Conservation (phyloP, 176 grass and related monocot genomes). For the Carex pumila region DNA sequence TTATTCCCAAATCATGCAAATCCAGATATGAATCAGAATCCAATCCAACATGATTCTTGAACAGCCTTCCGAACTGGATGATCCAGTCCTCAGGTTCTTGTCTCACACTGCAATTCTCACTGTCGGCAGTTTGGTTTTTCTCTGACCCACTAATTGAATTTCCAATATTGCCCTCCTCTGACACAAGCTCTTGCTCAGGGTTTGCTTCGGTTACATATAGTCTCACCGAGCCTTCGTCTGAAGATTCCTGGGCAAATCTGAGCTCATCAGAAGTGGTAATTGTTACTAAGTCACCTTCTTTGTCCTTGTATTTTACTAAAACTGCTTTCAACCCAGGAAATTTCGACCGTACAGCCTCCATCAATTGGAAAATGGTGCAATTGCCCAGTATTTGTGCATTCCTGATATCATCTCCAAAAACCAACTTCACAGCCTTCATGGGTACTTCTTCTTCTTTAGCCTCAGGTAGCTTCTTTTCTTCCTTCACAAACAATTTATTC, state of each 20-base stretch:
- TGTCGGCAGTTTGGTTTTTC: constrained; percentile 24
- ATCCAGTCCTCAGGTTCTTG: constrained; percentile 56
- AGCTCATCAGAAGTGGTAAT: constrained; percentile 61
- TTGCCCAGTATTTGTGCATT: constrained; percentile 43
- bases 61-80: constrained; percentile 42
- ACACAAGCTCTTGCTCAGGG: constrained; percentile 37
- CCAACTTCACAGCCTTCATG: constrained; percentile 46
- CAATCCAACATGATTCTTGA: constrained; percentile 57
- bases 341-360: constrained; percentile 45
- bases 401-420: constrained; percentile 68
- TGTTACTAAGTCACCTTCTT: constrained; percentile 56
- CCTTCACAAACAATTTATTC: constrained; percentile 15
- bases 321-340: constrained; percentile 52
- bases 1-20: constrained; percentile 55
- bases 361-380: constrained; percentile 43
- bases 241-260: constrained; percentile 28
- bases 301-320: constrained; percentile 66
- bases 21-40: constrained; percentile 54
- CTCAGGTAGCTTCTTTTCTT: constrained; percentile 12
- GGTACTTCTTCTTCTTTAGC: constrained; percentile 23
- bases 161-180: constrained; percentile 30
- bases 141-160: constrained; percentile 30
- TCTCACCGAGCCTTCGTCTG: constrained; percentile 36
- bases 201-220: constrained; percentile 40
- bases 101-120: constrained; percentile 27